Conservation (phyloP, 306 rosid genomes). For the Fragaria nilgerrensis region DNA sequence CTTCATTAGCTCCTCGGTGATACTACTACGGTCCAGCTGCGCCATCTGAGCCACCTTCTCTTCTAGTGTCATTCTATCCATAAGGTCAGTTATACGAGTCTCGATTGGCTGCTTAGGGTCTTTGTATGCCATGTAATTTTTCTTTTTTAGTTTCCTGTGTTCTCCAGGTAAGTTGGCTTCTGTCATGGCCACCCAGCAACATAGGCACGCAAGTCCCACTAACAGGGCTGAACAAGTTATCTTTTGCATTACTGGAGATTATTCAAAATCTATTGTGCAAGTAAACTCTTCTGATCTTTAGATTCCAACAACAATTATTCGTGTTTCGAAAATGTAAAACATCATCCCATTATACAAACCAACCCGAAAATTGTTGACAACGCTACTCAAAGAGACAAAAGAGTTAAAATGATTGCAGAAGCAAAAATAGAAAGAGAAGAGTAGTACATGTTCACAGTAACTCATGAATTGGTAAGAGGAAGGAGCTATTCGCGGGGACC, state of each 20-base stretch:
- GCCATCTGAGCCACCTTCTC: constrained; percentile 31
- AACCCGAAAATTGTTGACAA: neutral
- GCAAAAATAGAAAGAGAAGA: neutral
- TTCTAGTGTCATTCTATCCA: constrained; percentile 21
- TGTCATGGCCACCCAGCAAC: neutral
- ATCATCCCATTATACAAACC: neutral
- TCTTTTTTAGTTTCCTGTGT: neutral
- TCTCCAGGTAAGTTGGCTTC: neutral
- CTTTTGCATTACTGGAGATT: neutral
- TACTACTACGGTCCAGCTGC: constrained; percentile 17
- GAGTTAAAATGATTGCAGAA: neutral
- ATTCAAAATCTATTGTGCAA: neutral
- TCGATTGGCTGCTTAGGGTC: constrained; percentile 14
- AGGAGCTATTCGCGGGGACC: neutral
- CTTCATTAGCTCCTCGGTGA: constrained; percentile 18
- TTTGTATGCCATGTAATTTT: constrained; percentile 14
- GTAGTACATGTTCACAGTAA: neutral
- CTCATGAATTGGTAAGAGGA: neutral
- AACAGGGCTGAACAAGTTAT: neutral
- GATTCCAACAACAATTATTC: neutral
- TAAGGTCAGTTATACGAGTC: constrained; percentile 18
- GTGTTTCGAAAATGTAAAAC: neutral
- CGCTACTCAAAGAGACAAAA: neutral
- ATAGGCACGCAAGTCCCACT: constrained; percentile 3
- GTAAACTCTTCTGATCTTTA: neutral